Base-by-base conservation (phyloP, 2,329 filamentous ascomycete species). In the Aspergillus sp. region DNA sequence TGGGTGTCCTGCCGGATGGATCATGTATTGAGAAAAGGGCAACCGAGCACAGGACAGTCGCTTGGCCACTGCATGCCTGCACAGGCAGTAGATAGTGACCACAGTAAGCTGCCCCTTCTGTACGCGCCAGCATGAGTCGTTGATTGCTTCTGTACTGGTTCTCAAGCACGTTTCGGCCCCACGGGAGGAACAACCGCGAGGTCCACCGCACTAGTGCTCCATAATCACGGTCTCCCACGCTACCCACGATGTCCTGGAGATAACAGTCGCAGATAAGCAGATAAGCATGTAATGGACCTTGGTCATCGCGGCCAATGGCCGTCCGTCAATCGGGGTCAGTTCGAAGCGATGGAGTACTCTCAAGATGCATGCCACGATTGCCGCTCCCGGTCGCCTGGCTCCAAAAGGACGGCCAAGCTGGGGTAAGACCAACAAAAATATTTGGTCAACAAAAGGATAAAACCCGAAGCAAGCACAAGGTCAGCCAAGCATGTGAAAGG, bases 251-350 rank as follows among this genome's bases (percentile, higher is more conserved):
- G 56, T 25, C 39, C 48, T 23, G 25, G 49, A 59, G 67, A 69
- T 67, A 69, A 66, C 63, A 65, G 52, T 32, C 39, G 52, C n/a
- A 64, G 68, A 71, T 70, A 71, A 69, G 63, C 58, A 51, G 62
- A 62, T 56, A 61, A 66, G 65, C 58, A 57, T 63, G 69, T 72
- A 66, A 72, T 72, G 70, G 62, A 62, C 64, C 68, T 59, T 71
- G 67, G 70, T 72, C 68, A 72, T 70, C 60, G 52, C 15, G 52
- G 52, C 48, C 41, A 57, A 58, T 61, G n/a, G 56, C 38, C 30
- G 41, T 50, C 53, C 58, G 57, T 42, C 53, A 32, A 60, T 53
- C 52, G 47, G 57, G 54, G 41, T 38, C 11, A 57, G 21, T 19
- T 5, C 27, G 41, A 52, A 44, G 52, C 52, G 39, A 44, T n/a